phyloP scores from a whole-genome alignment of 768 basidiomycete genomes.

The Suillus americanus region DNA sequence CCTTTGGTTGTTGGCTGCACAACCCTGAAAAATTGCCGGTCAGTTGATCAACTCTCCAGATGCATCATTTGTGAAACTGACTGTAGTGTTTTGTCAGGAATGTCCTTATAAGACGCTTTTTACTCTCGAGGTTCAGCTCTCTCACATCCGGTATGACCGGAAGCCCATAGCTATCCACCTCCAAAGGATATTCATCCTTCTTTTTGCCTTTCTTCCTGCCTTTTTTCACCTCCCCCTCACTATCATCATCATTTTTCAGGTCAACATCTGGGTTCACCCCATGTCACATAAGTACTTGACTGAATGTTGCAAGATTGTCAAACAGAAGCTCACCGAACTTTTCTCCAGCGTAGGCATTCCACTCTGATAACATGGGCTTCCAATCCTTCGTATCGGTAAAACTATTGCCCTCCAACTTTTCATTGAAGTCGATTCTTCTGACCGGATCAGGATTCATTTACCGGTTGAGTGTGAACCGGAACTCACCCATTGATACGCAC shows the following conservation, averaged over 20 bases:
- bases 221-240: neutral
- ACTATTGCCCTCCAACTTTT: neutral
- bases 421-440: neutral
- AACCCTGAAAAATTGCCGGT: neutral
- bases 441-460: neutral
- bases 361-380: conserved; percentile 1
- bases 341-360: neutral
- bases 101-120: neutral
- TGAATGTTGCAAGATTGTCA: neutral
- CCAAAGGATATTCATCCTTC: neutral
- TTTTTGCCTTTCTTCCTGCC: neutral
- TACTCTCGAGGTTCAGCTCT: neutral
- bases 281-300: neutral
- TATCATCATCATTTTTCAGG: neutral
- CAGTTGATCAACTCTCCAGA: neutral
- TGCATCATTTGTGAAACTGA: neutral
- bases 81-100: conserved; percentile 1
- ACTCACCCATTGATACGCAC: neutral
- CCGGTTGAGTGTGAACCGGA: neutral
- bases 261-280: neutral
- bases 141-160: neutral
- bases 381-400: neutral
- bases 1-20: neutral
- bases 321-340: neutral
- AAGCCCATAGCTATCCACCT: conserved; percentile 1